Base-by-base conservation (phyloP, 2,329 filamentous ascomycete genomes). In the Monosporascus sp. region DNA sequence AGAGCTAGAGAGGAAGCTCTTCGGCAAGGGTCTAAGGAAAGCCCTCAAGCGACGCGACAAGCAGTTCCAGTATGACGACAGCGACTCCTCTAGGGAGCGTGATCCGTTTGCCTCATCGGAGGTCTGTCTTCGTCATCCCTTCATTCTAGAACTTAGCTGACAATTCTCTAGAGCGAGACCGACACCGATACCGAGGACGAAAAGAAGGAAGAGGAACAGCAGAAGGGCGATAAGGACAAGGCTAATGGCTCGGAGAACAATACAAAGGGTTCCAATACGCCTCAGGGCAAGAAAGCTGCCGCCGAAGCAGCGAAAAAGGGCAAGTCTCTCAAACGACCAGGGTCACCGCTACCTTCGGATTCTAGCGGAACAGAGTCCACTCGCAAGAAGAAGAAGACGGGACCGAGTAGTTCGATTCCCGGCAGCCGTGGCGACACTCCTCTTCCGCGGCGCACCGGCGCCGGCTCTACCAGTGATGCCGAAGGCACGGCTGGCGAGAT, bases 281-380 rank as follows among this genome's bases (percentile, higher is more conserved):
- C 79, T 0, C 68, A 76, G 31, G 74, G 73, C 49, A 82, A 80
- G 64, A 74, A 72, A 50, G 73, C 73, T 52, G 63, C 70, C 11
- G 67, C 69, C 5, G 72, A 80, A 35, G 69, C 75, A 11, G 64
- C 72, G 6, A 83, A 81, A 68, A 83, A 82, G 66, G 70, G 71
- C 62, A 85, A 83, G 64, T 79, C 77, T 35, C 80, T 93, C 50
- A 97, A 97, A 74, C 85, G 93, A 31, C 81, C 89, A 35, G 90
- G 91, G 18, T 96, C 91, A 17, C 90, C 92, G 3, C 88, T 92
- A 58, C 79, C 89, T 35, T 97, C 91, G 2, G 93, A 97, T 67
- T 90, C 90, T 9, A 96, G 90, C 67, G 93, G 90, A 50, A 95
- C 92, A 61, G 93, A 97, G 68, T 93, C 89, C 1, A 83, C 85